A percentile compares a stretch with the other conserved stretches of the same genome.
Evolutionary conservation across 331 rosid genomes (phyloP).

Genomic region (Quercus phellos): DNA sequence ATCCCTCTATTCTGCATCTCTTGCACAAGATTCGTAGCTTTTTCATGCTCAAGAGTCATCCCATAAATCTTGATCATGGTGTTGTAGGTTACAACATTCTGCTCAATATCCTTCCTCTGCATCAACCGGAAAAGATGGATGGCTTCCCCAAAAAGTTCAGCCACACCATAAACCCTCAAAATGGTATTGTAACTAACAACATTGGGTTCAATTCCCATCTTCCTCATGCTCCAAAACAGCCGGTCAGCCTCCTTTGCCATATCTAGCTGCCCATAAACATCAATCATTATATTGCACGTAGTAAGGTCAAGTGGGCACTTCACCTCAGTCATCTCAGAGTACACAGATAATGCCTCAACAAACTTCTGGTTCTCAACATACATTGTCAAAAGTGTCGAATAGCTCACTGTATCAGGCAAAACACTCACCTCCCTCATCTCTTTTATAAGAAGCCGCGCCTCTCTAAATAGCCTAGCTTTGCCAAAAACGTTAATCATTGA

Average conservation of each 20-base stretch:
- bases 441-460: slow-evolving; percentile 59
- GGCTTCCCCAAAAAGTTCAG: slow-evolving; percentile 89
- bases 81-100: slow-evolving; percentile 81
- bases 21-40: slow-evolving; percentile 78
- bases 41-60: slow-evolving; percentile 79
- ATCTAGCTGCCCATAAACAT: slow-evolving; percentile 90
- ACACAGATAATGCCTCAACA: slow-evolving; percentile 74
- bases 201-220: slow-evolving; percentile 73
- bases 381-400: slow-evolving; percentile 61
- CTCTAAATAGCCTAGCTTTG: slow-evolving; percentile 78
- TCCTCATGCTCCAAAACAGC: slow-evolving; percentile 91
- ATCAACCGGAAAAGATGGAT: slow-evolving; percentile 81
- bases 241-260: slow-evolving; percentile 90
- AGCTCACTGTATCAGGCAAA: slow-evolving; percentile 64
- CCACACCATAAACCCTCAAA: slow-evolving; percentile 87
- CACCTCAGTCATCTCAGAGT: slow-evolving; percentile 67
- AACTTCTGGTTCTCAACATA: slow-evolving; percentile 75
- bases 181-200: slow-evolving; percentile 89
- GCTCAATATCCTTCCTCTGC: slow-evolving; percentile 69
- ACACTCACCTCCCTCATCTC: slow-evolving; percentile 69
- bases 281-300: slow-evolving; percentile 82
- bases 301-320: slow-evolving; percentile 62
- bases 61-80: slow-evolving; percentile 95
- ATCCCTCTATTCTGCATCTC: slow-evolving; percentile 83
- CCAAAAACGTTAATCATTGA: slow-evolving; percentile 85